Evolutionary conservation across 768 basidiomycete genomes (phyloP), one percentile per base, ranked within the genome.

Genomic region (Lactarius sanguifluus): DNA sequence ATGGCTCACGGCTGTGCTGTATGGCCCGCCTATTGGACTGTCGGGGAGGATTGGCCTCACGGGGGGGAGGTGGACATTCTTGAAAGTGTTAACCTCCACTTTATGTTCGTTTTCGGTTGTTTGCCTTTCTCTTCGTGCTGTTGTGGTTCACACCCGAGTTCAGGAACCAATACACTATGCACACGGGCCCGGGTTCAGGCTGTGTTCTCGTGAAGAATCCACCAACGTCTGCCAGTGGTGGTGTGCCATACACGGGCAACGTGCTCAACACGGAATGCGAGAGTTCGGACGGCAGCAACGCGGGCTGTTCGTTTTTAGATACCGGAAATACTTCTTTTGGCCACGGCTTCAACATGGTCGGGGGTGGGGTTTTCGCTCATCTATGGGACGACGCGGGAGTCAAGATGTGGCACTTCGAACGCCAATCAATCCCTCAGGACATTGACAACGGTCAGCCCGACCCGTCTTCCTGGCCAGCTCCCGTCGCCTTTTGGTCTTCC

Each of bases 41-140:
- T 23, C 8, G 62, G 32, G 20, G 18, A 61, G 2, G 57, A 64
- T 47, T 75, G 75, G 76, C 76, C 76, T 8, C 7, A 62, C 16
- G 59, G 28, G 16, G 74, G 74, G 34, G 79, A 79, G 66, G 79
- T 79, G 43, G 79, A 80, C 70, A 76, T 80, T 64, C 60, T 79
- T 32, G 69, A 67, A 55, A 66, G 69, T 41, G 54, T 54, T 28
- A 54, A 61, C 23, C 7, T 13, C 1, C n/a, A 60, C 1, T 0
- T 18, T 20, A 34, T 5, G 65, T 66, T 3, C 38, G 59, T 36
- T 13, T 28, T 57, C 45, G 12, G 15, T 20, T 57, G 1, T 40
- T 25, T 10, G 34, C 10, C 32, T 7, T 16, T 41, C 23, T 40
- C 50, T 25, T 25, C 55, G 8, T 34, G 12, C 25, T 20, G 43